Evolutionary conservation across 148 eudicot genomes (phyloP), one percentile per base, ranked within the genome.

Genomic region (Fallopia convolvulus): DNA sequence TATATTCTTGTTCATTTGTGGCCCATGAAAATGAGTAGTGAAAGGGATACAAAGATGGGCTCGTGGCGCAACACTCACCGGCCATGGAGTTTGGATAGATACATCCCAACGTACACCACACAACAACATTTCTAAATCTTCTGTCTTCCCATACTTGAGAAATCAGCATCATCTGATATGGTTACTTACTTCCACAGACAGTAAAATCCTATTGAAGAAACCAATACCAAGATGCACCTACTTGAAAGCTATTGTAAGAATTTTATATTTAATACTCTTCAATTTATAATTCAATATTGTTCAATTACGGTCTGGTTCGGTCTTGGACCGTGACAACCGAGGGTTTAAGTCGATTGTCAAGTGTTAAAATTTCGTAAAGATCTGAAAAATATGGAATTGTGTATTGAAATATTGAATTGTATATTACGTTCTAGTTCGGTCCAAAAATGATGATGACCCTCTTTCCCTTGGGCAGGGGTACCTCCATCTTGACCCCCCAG

Each of bases 91-190:
- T 65, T 65, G 71, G 71, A 65, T 65, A 65, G 12, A 26, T 65
- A 65, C 71, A 65, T 65, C 71, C 41, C 18, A 65, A 65, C 41
- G 3, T 65, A 65, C 71, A 65, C 71, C 71, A 65, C 68, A 61
- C 41, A 65, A 61, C 41, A 65, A 10, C 71, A 65, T 33, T 65
- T 0, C 40, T 21, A n/a, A 6, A n/a, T 17, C 9, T 23, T n/a
- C 20, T 13, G 21, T 53, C 60, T 48, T 13, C 60, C 21, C 33
- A 23, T 61, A 26, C 68, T 61, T 61, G 33, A 23, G 33, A 0
- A 61, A 61, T 61, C 68, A 61, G 68, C 60, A 55, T 55, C 60
- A 55, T n/a, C 60, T 55, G 5, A n/a, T 23, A 55, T 55, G 60
- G 4, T 18, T 52, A 14, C 17, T 18, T 52, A 14, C 17, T 52